phyloP scores from a whole-genome alignment of 1,139 yeast species.

The Saccharomyces pastorianus region DNA sequence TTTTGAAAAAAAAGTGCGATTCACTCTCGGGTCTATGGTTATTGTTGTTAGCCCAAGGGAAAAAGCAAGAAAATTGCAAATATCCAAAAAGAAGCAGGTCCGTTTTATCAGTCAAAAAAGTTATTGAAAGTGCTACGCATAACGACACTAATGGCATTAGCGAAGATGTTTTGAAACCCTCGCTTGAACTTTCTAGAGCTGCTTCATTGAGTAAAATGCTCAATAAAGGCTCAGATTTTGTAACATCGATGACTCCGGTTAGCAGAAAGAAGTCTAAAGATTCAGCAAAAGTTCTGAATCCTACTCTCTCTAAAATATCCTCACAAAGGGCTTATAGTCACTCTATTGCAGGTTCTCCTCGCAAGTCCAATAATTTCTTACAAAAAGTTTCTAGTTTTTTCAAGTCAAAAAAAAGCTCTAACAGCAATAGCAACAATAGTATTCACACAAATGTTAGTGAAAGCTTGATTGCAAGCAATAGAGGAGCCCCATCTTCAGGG shows the following conservation, averaged over 20 bases:
- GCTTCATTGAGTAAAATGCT: slow-evolving; percentile 11
- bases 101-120: slow-evolving; percentile 35
- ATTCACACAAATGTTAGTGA: background rate
- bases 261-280: slow-evolving; percentile 3
- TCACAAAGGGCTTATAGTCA: background rate
- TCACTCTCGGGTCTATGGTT: slow-evolving; percentile 82
- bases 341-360: background rate
- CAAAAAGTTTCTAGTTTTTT: background rate
- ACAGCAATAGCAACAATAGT: background rate
- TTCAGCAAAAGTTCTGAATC: background rate
- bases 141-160: slow-evolving; percentile 4
- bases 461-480: background rate
- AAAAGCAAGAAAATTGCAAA: slow-evolving; percentile 39
- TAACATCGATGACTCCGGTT: slow-evolving; percentile 2
- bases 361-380: background rate
- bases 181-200: slow-evolving; percentile 11
- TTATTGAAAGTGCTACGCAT: slow-evolving; percentile 16
- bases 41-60: slow-evolving; percentile 58
- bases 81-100: slow-evolving; percentile 44
- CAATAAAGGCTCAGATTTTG: slow-evolving; percentile 10
- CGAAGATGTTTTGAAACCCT: slow-evolving; percentile 7
- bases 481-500: slow-evolving; percentile 2
- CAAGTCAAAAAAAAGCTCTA: background rate
- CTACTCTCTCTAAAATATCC: background rate
- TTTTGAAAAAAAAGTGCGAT: slow-evolving; percentile 59